Percentiles rank a stretch among this genome's conserved stretches.
Conservation (phyloP, 2,329 filamentous ascomycete species). For the Mollisia scopiformis region DNA sequence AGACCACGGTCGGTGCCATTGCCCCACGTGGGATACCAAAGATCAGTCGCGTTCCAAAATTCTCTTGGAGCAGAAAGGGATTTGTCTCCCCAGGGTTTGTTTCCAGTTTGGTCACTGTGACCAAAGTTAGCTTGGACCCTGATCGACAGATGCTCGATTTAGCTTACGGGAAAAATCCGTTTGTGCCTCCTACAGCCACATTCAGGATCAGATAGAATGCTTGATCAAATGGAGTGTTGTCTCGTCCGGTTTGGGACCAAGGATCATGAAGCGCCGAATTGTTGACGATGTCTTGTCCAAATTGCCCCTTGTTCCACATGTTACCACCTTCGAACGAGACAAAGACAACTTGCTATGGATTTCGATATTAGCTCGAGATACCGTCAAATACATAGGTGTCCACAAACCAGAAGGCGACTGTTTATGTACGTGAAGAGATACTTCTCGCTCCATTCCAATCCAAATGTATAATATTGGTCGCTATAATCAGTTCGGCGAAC, state of each 20-base stretch:
- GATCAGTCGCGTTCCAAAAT: constrained; percentile 69
- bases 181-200: constrained; percentile 73
- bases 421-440: constrained; percentile 86
- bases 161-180: constrained; percentile 69
- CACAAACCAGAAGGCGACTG: constrained; percentile 66
- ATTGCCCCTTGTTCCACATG: constrained; percentile 45
- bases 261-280: constrained; percentile 52
- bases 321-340: not conserved
- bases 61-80: constrained; percentile 44
- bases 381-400: constrained; percentile 49
- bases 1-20: constrained; percentile 54
- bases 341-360: constrained; percentile 14
- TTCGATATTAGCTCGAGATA: too few relatives aligned
- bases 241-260: constrained; percentile 61
- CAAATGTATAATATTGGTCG: constrained; percentile 65
- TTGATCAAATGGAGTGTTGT: constrained; percentile 72
- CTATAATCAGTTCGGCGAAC: constrained; percentile 43
- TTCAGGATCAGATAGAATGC: constrained; percentile 75
- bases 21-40: constrained; percentile 73
- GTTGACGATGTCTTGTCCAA: constrained; percentile 42
- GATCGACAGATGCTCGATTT: not conserved
- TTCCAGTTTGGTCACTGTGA: constrained; percentile 64
- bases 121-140: not conserved
- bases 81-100: constrained; percentile 58
- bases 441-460: constrained; percentile 82